Conservation (phyloP, 2,329 filamentous ascomycete genomes). For the Aspergillus alliaceus region DNA sequence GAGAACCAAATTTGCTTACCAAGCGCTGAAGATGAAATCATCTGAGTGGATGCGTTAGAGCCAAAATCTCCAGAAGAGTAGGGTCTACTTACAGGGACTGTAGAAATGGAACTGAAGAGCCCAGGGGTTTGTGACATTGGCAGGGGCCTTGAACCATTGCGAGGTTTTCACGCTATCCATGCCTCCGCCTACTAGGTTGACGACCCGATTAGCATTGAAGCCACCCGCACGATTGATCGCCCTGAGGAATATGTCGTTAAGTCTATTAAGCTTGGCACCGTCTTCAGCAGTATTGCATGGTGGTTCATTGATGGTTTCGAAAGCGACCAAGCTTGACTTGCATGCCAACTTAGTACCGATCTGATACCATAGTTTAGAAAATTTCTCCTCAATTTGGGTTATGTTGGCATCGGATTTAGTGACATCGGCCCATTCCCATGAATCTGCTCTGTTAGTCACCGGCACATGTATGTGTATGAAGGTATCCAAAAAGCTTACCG, state of each 20-base stretch:
- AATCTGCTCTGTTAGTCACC: slow-evolving; percentile 36
- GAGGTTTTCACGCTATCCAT: slow-evolving; percentile 56
- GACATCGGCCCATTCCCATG: slow-evolving; percentile 59
- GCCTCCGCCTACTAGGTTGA: slow-evolving; percentile 55
- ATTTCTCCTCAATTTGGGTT: slow-evolving; percentile 56
- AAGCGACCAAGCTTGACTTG: slow-evolving; percentile 55
- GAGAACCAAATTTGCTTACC: slow-evolving; percentile 10
- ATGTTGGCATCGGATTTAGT: slow-evolving; percentile 48
- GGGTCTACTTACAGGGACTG: slow-evolving; percentile 35
- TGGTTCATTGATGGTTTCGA: slow-evolving; percentile 63
- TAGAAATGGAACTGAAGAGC: slow-evolving; percentile 65
- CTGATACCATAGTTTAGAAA: slow-evolving; percentile 58
- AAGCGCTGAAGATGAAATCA: slow-evolving; percentile 32
- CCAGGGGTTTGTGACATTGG: slow-evolving; percentile 56
- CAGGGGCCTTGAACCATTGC: slow-evolving; percentile 54
- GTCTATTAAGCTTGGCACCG: slow-evolving; percentile 52
- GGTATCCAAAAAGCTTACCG: slow-evolving; percentile 27
- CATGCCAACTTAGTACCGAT: slow-evolving; percentile 56
- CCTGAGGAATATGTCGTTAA: slow-evolving; percentile 59
- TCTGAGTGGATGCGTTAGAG: slow-evolving; percentile 17
- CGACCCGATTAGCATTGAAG: slow-evolving; percentile 56
- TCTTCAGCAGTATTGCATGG: slow-evolving; percentile 54
- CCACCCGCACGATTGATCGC: slow-evolving; percentile 56
- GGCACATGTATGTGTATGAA: not conserved
- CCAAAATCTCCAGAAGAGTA: not conserved